Evolutionary conservation across 305 asterid genomes (phyloP), one percentile per base, ranked within the genome.

Genomic region (Rubia occidens): DNA sequence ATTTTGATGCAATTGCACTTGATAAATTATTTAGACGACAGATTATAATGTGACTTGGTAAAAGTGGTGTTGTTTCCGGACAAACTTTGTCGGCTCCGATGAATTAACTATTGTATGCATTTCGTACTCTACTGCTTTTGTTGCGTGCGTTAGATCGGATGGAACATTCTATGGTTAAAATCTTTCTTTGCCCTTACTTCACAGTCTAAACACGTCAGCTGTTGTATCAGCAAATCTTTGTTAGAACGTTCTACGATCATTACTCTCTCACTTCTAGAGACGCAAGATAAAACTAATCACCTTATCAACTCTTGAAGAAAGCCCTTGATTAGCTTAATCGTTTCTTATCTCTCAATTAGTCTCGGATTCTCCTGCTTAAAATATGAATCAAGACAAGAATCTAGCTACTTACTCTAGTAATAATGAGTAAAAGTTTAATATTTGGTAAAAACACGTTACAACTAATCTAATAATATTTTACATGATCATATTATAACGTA

Each of bases 141-240:
- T 9, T 55, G 9, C 20, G 5, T 43, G 47, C 47, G 8, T 6
- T 43, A 43, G 47, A 43, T 43, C 11, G 11, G 53, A 45, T 45
- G 7, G 35, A 20, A 21, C 35, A 20, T 21, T 55, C 61, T 55
- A 55, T n/a, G 32, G 32, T 58, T 58, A 24, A 24, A 29, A 8
- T 55, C 61, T 17, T 7, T 17, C n/a, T n/a, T n/a, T n/a, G 18
- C 13, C 20, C 15, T 60, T 61, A 29, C 65, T 26, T 60, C 18
- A 32, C 66, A 61, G 20, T 1, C 11, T 61, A 37, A 61, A 18
- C 66, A 61, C 66, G 66, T 61, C 35, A 61, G 45, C 40, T 61
- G 45, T 61, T 32, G 47, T 7, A 35, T 7, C 32, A 37, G 45
- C 26, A 61, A 35, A 37, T 60, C 43, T 60, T 60, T 6, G 65